phyloP scores from a whole-genome alignment of 768 basidiomycete species.

The Lyophyllum shimeji region DNA sequence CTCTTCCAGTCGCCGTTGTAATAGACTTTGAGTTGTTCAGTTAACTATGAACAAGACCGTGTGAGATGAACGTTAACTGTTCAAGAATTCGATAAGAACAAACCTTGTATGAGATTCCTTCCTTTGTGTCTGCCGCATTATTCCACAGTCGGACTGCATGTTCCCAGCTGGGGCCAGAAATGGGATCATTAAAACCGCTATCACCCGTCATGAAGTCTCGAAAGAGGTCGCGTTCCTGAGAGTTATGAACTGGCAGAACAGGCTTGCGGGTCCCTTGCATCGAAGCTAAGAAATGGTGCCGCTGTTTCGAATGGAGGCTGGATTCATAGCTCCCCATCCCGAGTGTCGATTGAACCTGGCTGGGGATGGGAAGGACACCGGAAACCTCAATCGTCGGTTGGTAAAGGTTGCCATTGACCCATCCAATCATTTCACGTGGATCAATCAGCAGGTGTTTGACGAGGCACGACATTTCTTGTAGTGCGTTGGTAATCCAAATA shows the following conservation, averaged over 20 bases:
- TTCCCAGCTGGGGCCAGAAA: neutral
- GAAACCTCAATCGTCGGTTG: neutral
- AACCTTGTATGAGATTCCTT: constrained; percentile 3
- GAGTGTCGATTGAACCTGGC: neutral
- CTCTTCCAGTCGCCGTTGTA: constrained; percentile 5
- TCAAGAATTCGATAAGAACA: no score
- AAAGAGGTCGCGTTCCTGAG: neutral
- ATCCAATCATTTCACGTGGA: neutral
- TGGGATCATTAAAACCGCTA: neutral
- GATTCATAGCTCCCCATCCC: neutral
- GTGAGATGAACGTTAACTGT: no score
- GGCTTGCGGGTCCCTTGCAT: neutral
- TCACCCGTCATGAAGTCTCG: neutral
- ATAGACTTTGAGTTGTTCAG: neutral
- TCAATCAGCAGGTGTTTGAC: constrained; percentile 1
- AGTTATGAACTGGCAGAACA: neutral
- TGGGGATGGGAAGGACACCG: constrained; percentile 8
- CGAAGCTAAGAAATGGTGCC: neutral
- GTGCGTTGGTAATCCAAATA: constrained; percentile 19
- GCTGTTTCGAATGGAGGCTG: neutral
- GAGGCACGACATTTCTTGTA: neutral
- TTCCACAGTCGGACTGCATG: neutral
- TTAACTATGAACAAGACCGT: neutral
- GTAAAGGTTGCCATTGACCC: constrained; percentile 10
- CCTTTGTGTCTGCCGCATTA: neutral